phyloP scores from a whole-genome alignment of 306 rosid species.

The Cucurbita argyrosperma region DNA sequence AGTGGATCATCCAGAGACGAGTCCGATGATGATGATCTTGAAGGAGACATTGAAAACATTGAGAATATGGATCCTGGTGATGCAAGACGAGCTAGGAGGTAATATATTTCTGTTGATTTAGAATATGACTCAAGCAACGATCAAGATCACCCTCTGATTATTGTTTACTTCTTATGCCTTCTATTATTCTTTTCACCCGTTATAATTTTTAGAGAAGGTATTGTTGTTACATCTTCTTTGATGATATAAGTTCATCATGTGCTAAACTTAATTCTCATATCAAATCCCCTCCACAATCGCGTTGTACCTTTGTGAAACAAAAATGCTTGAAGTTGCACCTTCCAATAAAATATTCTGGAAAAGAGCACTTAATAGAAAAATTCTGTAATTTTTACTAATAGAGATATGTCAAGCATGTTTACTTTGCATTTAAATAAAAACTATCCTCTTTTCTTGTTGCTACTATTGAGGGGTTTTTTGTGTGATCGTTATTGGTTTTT shows the following conservation, averaged over 20 bases:
- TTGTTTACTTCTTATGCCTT: background rate
- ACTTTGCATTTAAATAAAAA: background rate
- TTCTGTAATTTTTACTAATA: background rate
- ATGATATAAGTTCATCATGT: background rate
- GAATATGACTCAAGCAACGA: background rate
- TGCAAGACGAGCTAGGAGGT: constrained; percentile 50
- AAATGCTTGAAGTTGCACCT: background rate
- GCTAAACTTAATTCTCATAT: background rate
- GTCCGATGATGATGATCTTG: constrained; percentile 46
- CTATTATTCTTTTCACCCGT: background rate
- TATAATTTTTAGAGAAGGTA: background rate
- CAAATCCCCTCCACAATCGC: background rate
- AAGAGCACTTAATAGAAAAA: no score
- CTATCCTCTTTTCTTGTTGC: background rate
- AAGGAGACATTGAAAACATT: constrained; percentile 33
- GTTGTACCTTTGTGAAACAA: background rate
- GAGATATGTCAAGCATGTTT: background rate
- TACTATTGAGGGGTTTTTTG: background rate
- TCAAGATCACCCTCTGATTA: background rate
- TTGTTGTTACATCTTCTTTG: background rate
- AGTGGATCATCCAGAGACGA: constrained; percentile 52
- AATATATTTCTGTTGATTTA: background rate
- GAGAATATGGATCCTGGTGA: constrained; percentile 38
- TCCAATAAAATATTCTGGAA: background rate
- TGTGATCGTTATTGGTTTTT: background rate